Base-by-base conservation (phyloP, 495 filamentous ascomycete species). In the Cenococcum geophilum region DNA sequence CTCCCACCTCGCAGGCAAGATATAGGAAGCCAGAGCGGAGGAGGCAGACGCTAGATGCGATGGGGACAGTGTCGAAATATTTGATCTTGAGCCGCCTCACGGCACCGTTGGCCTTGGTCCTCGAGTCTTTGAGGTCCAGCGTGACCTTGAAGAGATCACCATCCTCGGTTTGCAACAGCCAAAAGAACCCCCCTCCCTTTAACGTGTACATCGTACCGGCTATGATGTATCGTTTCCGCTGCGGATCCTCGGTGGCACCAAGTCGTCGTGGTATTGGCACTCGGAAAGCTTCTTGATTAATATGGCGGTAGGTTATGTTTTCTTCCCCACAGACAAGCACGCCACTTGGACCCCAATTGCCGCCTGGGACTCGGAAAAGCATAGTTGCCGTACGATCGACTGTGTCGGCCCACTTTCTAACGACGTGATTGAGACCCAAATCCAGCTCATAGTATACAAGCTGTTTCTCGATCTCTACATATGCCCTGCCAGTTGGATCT, bases 381-480 rank as follows among this genome's bases (percentile, higher is more conserved):
- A 96, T 86, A 34, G 86, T 89, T 5, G 92, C 86, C 10, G 88
- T 91, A 32, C 92, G 86, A 73, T 97, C 91, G 3, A 99, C 95
- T 0, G 88, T 82, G 67, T 97, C 93, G 14, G 88, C 83, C 92
- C 95, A 97, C 71, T 91, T 96, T 51, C 91, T 84, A 16, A 97
- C 89, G 27, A 99, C 92, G 74, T 97, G 95, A 64, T 99, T 99
- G 55, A 99, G 76, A 32, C 95, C 93, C 48, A 99, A 80, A 71
- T 99, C 93, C 12, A 97, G 84, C 75, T 97, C 92, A 64, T 99
- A 99, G 71, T 97, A 99, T 0, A 97, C 92, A 22, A 99, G 75
- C 60, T 86, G 83, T 64, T 96, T 97, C 73, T 97, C 91, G 43
- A 88, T 77, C 60, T 93, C 85, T 48, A 87, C 78, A 64, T 82